Conservation (phyloP, 1,284 basidiomycete genomes). For the Apiotrichum mycotoxinovorans region DNA sequence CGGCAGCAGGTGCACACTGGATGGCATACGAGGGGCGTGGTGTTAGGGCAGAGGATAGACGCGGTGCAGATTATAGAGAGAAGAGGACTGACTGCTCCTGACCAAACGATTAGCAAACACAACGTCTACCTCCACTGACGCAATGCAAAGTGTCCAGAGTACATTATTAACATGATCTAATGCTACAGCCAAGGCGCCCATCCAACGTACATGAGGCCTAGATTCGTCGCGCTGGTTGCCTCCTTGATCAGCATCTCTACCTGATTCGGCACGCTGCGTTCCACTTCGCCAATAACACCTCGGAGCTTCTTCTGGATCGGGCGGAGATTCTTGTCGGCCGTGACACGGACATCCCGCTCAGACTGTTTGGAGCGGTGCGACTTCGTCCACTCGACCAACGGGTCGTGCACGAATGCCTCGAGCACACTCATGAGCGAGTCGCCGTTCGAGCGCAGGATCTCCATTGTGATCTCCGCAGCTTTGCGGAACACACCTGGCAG, state of each 20-base stretch:
- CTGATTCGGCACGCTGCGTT: conserved; percentile 68
- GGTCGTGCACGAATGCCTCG: conserved; percentile 97
- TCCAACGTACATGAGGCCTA: conserved; percentile 61
- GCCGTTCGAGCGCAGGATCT: conserved; percentile 82
- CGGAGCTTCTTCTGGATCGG: conserved; percentile 80
- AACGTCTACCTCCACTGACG: too few relatives aligned
- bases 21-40: not conserved
- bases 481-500: conserved; percentile 78
- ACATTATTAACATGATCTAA: not conserved
- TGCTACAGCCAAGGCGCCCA: conserved; percentile 73
- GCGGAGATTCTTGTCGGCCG: conserved; percentile 70
- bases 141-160: not conserved
- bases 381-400: conserved; percentile 92
- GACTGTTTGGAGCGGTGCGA: conserved; percentile 48
- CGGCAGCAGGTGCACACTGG: not conserved
- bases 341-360: conserved; percentile 52
- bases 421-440: conserved; percentile 94
- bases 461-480: conserved; percentile 86
- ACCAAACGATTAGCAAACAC: too few relatives aligned
- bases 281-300: conserved; percentile 60
- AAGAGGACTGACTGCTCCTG: too few relatives aligned
- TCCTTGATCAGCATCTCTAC: conserved; percentile 88
- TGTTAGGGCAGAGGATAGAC: too few relatives aligned
- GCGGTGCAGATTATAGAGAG: too few relatives aligned
- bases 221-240: conserved; percentile 66